Base-by-base conservation (phyloP, 768 basidiomycete species). In the Rhizopogon salebrosus region DNA sequence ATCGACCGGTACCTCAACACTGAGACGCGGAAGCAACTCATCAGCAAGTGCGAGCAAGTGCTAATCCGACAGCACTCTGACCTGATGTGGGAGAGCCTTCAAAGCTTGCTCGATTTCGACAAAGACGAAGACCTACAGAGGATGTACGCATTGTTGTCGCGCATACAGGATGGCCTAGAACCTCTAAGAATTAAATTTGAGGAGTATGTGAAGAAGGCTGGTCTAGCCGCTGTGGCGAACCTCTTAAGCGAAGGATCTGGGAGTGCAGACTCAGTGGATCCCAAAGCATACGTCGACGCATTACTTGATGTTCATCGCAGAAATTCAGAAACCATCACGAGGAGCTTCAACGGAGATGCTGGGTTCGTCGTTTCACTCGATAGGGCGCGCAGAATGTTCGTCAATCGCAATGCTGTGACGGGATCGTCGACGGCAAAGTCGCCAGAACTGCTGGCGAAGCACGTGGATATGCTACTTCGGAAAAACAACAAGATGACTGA, bases 401-500 rank as follows among this genome's bases (percentile, higher is more conserved):
- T 95, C 66, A 98, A 98, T 68, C 78, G 84, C 39, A 98, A 98
- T 66, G 82, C 85, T 43, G 91, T 89, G 6, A 94, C 92, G 14
- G 92, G 91, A 0, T 72, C 79, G n/a, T 89, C 87, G 1, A 76
- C 80, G 1, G 85, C 86, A 26, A 93, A 89, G 69, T 94, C 92
- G 6, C 93, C 95, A 0, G 95, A 98, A 64, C 70, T 98, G 46
- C 72, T 98, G 23, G 93, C 94, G 26, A 93, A 91, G 68, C 91
- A 97, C 58, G 84, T 91, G 16, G 95, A 98, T 67, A 78, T 87
- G 53, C 70, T 98, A 34, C 72, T 98, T 42, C 81, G 89, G 56
- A 98, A 98, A 79, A 94, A 83, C 70, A 98, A 97, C 75, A 95
- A 97, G 75, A 80, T 95, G 70, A n/a, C n/a, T 2, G 95, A 97